Evolutionary conservation across 1,284 basidiomycete species (phyloP).

Genomic region (Apiotrichum brassicae): DNA sequence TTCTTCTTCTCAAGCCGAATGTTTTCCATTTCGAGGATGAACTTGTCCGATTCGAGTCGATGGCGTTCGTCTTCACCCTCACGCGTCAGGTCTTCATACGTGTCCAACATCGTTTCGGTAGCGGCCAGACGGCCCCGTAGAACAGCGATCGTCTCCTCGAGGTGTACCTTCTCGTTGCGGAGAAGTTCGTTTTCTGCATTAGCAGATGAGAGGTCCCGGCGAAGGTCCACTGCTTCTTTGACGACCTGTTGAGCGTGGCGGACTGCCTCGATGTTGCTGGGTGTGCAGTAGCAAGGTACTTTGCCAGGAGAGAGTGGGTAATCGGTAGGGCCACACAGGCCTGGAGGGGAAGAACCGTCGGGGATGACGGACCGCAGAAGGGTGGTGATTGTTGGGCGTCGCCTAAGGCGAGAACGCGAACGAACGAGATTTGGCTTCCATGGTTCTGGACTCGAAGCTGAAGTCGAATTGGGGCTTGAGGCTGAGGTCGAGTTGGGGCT

Average conservation of each 20-base stretch:
- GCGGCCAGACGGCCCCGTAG: slow-evolving; percentile 1
- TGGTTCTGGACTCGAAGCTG: no score
- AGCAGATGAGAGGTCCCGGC: neutral
- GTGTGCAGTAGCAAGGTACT: no score
- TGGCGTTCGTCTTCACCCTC: neutral
- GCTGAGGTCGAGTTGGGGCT: no score
- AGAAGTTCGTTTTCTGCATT: neutral
- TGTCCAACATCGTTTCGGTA: neutral
- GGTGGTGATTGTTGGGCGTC: no score
- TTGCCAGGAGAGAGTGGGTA: no score
- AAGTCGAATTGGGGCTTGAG: no score
- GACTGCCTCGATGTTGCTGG: neutral
- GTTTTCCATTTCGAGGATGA: slow-evolving; percentile 1
- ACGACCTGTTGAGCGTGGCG: neutral
- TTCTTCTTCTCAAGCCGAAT: neutral
- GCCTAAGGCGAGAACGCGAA: no score
- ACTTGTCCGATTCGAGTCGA: neutral
- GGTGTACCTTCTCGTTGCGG: neutral
- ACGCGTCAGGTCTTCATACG: neutral
- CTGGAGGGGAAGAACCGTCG: no score
- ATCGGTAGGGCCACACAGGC: no score
- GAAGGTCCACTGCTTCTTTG: neutral
- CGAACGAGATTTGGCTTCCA: no score
- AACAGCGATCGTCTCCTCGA: neutral
- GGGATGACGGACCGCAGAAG: no score